A percentile compares a stretch with the other conserved stretches of the same genome.
Evolutionary conservation across 176 grass and related monocot genomes (phyloP).

Genomic region (Rhipidocladum racemiflorum): DNA sequence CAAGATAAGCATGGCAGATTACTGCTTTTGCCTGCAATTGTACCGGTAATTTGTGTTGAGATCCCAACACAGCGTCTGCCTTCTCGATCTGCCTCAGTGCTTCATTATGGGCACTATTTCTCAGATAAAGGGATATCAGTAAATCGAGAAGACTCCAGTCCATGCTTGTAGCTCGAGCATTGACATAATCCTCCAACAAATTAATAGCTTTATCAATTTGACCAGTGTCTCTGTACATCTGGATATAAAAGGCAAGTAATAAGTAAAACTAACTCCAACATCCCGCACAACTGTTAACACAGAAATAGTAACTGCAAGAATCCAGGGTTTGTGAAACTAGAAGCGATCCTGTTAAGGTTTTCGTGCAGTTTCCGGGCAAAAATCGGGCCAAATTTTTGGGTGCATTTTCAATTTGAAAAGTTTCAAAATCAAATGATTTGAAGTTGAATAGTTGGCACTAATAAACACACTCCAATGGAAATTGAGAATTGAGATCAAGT

Average conservation of each 20-base stretch:
- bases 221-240: slow-evolving; percentile 87
- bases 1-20: slow-evolving; percentile 68
- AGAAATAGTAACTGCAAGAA: background rate
- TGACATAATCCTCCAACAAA: slow-evolving; percentile 67
- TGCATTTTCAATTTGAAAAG: background rate
- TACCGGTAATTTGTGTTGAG: slow-evolving; percentile 45
- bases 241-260: slow-evolving; percentile 20
- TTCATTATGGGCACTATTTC: slow-evolving; percentile 59
- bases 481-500: background rate
- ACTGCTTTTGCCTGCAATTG: slow-evolving; percentile 63
- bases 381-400: background rate
- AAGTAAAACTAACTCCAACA: background rate
- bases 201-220: slow-evolving; percentile 65
- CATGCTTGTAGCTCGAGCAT: slow-evolving; percentile 28
- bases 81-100: slow-evolving; percentile 63
- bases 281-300: background rate
- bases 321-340: background rate
- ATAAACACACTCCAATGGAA: background rate
- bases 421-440: background rate
- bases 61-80: slow-evolving; percentile 28
- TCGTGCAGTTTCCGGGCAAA: background rate
- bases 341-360: background rate
- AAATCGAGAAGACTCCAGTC: slow-evolving; percentile 58
- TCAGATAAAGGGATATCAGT: slow-evolving; percentile 65
- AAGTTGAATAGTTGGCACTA: background rate